Base-by-base conservation (phyloP, 1,284 basidiomycete genomes). In the Sporisorium graminicola region DNA sequence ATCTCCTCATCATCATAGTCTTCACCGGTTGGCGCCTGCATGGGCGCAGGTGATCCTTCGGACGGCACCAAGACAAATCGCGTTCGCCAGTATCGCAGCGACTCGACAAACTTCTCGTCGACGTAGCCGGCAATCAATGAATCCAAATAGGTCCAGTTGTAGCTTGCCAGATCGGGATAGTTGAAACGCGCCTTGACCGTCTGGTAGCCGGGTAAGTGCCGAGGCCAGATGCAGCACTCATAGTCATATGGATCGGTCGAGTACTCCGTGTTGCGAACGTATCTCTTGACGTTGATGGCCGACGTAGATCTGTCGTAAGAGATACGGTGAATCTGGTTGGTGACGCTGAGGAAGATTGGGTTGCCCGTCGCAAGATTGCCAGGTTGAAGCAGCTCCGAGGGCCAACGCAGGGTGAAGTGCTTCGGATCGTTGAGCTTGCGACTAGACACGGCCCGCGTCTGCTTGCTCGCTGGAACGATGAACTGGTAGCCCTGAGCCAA, bases 401-500 rank as follows among this genome's bases (percentile, higher is more conserved):
- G 83, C 62, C 83, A 80, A 37, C 80, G 76, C 9, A 83, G 59
- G 3, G 67, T 65, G 53, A 77, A 76, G n/a, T 74, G 66, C 44
- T 71, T 77, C 1, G 75, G 75, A 44, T 77, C 67, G 31, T 67
- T 58, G 35, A 81, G 64, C 47, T 76, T 74, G 40, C 69, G 47
- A 13, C 67, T 68, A n/a, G 64, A 66, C 24, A 74, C 65, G 5
- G 70, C 63, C 9, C 62, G 66, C 9, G 58, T 59, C 47, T 64
- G 61, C 47, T 70, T 71, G 59, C 64, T 73, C 4, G 65, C 71
- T 5, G 65, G 59, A 10, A 86, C 84, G 47, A 98, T 91, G 82
- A 98, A 94, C 85, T 99, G 96, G 86, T 98, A 99, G n/a, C 96
- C 95, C 85, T 98, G 95, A 8, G 92, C 91, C 9, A 99, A 89